Evolutionary conservation across 805 yeast species (phyloP), one percentile per base, ranked within the genome.

Genomic region (Schizosaccharomyces lindneri): DNA sequence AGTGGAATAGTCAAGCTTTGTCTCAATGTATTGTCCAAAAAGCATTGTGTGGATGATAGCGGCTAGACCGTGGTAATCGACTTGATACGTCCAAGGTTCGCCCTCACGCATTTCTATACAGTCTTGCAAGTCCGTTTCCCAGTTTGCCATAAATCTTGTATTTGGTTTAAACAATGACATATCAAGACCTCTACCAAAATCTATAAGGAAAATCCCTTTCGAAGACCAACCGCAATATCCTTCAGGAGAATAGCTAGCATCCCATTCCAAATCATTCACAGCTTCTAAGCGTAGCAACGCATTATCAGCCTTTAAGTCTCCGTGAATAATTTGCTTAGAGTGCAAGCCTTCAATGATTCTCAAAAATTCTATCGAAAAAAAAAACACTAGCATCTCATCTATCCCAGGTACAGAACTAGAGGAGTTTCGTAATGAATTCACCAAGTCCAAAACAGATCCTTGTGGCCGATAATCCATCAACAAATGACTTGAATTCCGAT

Each of bases 51-150:
- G 90, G 1, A 87, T 73, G 0, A 85, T 78, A 43, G 81, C 78
- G 0, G 95, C 96, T 21, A 86, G 64, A 0, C 95, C 95, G 69
- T 78, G 84, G 68, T 87, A 87, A 71, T 88, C 97, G 2, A 83
- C 82, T 68, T 88, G 87, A 67, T 77, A 85, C 1, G 79, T 78
- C 94, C 95, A 88, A 0, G 84, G 78, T 61, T 74, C 67, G 3
- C 77, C 73, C 2, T 76, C 70, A 62, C 80, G 73, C 81, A 85
- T 80, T 66, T 83, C 87, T 4, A 80, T 79, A 68, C 94, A 86
- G 65, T 85, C 94, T 64, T 80, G 85, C 62, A 78, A 76, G 64
- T 82, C 85, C 0, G 81, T 72, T 39, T 76, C 74, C 82, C 85
- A 81, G 65, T 78, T 75, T 21, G 84, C 77, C 51, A 74, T 70